Conservation (phyloP, 2,329 filamentous ascomycete genomes). For the Talaromyces sp. region DNA sequence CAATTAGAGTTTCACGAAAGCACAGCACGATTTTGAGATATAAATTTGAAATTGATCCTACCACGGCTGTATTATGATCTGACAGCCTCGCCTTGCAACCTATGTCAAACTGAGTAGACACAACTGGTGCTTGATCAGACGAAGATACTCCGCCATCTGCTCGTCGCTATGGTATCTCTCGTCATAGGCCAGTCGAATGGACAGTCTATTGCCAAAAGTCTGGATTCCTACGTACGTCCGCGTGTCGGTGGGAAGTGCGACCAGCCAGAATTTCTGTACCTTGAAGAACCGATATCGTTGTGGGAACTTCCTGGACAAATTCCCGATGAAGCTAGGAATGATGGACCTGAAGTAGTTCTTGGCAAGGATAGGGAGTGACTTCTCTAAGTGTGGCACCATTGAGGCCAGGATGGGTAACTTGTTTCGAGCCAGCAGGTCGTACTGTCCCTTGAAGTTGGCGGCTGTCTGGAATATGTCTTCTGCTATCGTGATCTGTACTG, state of each 20-base stretch:
- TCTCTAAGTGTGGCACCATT: background rate
- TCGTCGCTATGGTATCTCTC: background rate
- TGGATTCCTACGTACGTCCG: background rate
- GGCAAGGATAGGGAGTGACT: background rate
- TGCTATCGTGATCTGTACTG: background rate
- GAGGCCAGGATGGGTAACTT: background rate
- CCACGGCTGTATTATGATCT: too few relatives aligned
- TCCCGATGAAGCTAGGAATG: background rate
- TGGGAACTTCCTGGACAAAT: background rate
- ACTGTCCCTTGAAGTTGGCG: background rate
- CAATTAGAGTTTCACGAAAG: too few relatives aligned
- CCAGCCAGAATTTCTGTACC: background rate
- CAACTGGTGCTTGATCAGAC: too few relatives aligned
- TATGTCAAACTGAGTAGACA: too few relatives aligned
- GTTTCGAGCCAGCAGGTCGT: background rate
- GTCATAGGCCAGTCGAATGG: background rate
- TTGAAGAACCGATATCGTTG: background rate
- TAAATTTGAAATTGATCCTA: too few relatives aligned
- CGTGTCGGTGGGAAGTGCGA: background rate
- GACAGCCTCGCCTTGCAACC: too few relatives aligned
- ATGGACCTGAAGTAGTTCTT: background rate
- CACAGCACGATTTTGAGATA: too few relatives aligned
- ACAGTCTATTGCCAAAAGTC: background rate
- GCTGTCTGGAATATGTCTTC: background rate
- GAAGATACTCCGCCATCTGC: background rate